A percentile compares a stretch with the other conserved stretches of the same genome.
Evolutionary conservation across 805 yeast species (phyloP).

Genomic region (Zygotorulaspora danielsina): DNA sequence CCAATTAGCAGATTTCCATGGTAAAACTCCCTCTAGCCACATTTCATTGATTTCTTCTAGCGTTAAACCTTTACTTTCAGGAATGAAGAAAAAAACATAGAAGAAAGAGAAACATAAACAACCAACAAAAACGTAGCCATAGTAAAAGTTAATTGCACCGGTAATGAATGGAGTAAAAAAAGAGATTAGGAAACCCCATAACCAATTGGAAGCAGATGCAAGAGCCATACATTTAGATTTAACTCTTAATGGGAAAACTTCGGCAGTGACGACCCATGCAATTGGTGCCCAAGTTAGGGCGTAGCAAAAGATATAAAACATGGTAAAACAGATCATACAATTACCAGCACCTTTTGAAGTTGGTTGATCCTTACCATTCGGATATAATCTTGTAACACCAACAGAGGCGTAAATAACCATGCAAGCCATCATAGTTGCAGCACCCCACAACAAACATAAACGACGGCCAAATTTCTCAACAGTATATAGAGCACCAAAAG

Average conservation of each 20-base stretch:
- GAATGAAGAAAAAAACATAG: conserved; percentile 63
- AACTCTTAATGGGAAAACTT: conserved; percentile 65
- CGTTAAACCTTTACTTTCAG: conserved; percentile 71
- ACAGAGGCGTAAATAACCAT: conserved; percentile 48
- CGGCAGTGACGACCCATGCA: conserved; percentile 57
- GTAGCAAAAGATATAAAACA: conserved; percentile 56
- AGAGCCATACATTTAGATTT: conserved; percentile 51
- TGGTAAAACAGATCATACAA: conserved; percentile 33
- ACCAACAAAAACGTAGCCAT: conserved; percentile 58
- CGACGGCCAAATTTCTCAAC: conserved; percentile 52
- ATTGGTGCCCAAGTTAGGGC: conserved; percentile 72
- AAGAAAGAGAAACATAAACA: conserved; percentile 49
- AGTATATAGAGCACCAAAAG: conserved; percentile 44
- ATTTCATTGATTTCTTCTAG: conserved; percentile 73
- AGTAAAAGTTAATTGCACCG: conserved; percentile 56
- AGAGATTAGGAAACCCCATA: conserved; percentile 62
- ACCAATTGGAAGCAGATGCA: conserved; percentile 57
- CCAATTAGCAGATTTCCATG: conserved; percentile 45
- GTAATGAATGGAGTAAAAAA: conserved; percentile 69
- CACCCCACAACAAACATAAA: conserved; percentile 42
- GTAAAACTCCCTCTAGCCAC: conserved; percentile 38
- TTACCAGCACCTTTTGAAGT: conserved; percentile 32
- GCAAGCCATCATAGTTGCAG: conserved; percentile 43
- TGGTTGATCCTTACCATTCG: conserved; percentile 36
- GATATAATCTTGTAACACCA: conserved; percentile 46